Percentiles rank a stretch among this genome's conserved stretches.
Conservation (phyloP, 257 asterid genomes). For the Plectranthus barbatus region DNA sequence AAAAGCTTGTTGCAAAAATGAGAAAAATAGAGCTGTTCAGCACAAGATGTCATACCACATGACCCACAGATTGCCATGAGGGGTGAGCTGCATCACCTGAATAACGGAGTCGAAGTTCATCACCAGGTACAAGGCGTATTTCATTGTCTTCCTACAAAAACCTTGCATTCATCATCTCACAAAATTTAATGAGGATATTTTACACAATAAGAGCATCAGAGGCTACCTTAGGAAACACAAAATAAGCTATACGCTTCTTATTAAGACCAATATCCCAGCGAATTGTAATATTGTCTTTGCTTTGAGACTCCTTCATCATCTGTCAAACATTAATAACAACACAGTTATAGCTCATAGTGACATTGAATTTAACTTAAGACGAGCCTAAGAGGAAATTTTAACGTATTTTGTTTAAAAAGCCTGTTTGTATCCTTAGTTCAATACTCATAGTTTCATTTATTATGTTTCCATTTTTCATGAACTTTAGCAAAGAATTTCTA, state of each 20-base stretch:
- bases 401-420: no score
- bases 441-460: no score
- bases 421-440: no score
- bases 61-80: slow-evolving; percentile 96
- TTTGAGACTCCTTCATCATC: slow-evolving; percentile 99
- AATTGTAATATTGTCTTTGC: slow-evolving; percentile 84
- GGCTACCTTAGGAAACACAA: slow-evolving; percentile 88
- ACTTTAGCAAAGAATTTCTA: no score
- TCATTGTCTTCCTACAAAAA: slow-evolving; percentile 92
- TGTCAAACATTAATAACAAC: slow-evolving; percentile 20
- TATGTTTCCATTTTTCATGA: background rate
- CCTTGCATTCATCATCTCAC: slow-evolving; percentile 10
- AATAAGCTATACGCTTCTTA: slow-evolving; percentile 91
- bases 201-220: slow-evolving; percentile 2
- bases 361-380: no score
- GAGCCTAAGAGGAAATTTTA: no score
- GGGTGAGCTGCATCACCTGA: slow-evolving; percentile 97
- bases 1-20: background rate
- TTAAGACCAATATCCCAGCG: slow-evolving; percentile 99
- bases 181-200: background rate
- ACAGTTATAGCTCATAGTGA: slow-evolving; percentile 3
- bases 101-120: slow-evolving; percentile 87
- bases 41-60: slow-evolving; percentile 65
- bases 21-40: slow-evolving; percentile 4
- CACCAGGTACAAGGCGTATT: slow-evolving; percentile 98